These are phyloP conservation scores for Solanum hybrid DNA, from an alignment of 305 asterid species.

Conservation along the genomic window DNA sequence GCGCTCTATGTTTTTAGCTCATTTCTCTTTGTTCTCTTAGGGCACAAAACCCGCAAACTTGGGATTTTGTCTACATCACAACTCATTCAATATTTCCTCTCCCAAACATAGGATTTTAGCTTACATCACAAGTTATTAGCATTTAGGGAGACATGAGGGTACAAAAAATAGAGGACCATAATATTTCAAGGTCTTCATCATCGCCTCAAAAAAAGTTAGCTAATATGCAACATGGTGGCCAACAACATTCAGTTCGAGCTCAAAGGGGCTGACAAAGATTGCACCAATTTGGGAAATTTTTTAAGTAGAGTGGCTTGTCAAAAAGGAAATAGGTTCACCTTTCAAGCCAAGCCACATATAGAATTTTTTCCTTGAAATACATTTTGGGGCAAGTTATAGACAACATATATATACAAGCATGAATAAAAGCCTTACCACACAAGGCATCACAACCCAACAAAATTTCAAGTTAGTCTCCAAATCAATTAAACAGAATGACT, in stretches of 20 bases:
- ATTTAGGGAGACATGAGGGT: neutral
- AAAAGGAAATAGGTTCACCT: neutral
- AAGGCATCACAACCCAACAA: neutral
- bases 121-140: neutral
- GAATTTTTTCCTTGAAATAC: neutral
- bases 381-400: neutral
- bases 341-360: neutral
- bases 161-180: neutral
- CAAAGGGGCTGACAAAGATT: neutral
- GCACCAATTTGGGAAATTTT: neutral
- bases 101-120: neutral
- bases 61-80: neutral
- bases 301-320: neutral
- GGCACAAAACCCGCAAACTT: neutral
- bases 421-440: neutral
- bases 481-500: too few species aligned
- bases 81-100: neutral
- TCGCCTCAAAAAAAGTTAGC: neutral
- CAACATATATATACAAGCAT: neutral
- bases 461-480: neutral
- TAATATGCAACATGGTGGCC: neutral
- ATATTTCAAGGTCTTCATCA: neutral
- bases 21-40: neutral
- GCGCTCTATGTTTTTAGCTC: too few species aligned
- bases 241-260: neutral